Conservation (phyloP, 78 protist genomes). For the Dictyostelium firmibasis region DNA sequence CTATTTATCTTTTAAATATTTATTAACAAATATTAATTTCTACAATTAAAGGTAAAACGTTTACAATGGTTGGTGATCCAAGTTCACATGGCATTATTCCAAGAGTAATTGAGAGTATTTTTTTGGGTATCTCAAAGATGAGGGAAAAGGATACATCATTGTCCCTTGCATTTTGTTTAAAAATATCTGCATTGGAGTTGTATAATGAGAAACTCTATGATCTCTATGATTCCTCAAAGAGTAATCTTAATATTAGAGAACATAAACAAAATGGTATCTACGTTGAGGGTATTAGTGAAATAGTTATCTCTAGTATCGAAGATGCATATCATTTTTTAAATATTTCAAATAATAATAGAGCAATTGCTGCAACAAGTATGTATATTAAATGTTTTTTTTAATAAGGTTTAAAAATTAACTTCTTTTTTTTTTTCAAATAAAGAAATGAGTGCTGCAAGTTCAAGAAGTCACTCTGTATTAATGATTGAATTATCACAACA, state of each 20-base stretch:
- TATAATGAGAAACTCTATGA: constrained; percentile 70
- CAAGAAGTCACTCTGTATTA: constrained; percentile 90
- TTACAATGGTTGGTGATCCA: constrained; percentile 85
- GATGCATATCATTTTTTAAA: constrained; percentile 69
- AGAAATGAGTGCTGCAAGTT: constrained; percentile 87
- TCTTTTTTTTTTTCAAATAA: not conserved
- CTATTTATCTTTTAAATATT: too few relatives aligned
- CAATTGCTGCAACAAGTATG: constrained; percentile 82
- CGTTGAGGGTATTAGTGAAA: constrained; percentile 62
- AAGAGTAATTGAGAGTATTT: constrained; percentile 62
- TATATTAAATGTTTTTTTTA: not conserved
- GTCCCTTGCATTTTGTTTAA: constrained; percentile 1
- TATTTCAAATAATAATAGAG: constrained; percentile 73
- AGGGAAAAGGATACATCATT: constrained; percentile 23
- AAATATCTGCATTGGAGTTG: constrained; percentile 59
- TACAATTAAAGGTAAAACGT: constrained; percentile 69
- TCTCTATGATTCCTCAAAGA: constrained; percentile 31
- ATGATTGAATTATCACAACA: constrained; percentile 76
- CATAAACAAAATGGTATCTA: constrained; percentile 76
- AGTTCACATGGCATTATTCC: constrained; percentile 85
- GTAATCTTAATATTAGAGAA: constrained; percentile 51
- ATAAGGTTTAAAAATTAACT: not conserved
- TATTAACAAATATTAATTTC: not conserved
- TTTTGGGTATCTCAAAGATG: constrained; percentile 22
- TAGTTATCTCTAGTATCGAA: not conserved